phyloP scores from a whole-genome alignment of 1,284 basidiomycete genomes.

The Taiwanofungus camphoratus region DNA sequence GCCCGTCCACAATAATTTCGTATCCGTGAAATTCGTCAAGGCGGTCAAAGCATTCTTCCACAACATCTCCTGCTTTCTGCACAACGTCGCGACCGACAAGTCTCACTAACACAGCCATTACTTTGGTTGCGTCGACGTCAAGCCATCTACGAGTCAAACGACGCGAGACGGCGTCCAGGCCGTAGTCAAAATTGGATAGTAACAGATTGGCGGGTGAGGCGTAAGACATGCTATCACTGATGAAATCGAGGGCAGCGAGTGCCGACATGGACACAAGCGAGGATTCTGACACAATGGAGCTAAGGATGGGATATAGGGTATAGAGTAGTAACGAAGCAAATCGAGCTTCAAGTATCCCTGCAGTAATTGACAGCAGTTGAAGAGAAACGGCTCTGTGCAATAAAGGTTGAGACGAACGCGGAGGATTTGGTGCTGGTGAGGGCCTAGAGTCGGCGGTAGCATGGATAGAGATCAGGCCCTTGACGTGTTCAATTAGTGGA shows the following conservation, averaged over 20 bases:
- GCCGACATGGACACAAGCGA: conserved; percentile 67
- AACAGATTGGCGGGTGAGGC: conserved; percentile 81
- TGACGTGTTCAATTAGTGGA: conserved; percentile 46
- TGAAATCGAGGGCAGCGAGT: conserved; percentile 59
- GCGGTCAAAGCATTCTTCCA: conserved; percentile 93
- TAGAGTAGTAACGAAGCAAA: conserved; percentile 75
- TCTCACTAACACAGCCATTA: conserved; percentile 76
- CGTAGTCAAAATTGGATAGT: conserved; percentile 91
- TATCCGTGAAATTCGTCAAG: conserved; percentile 93
- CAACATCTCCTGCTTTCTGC: conserved; percentile 81
- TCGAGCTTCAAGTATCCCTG: conserved; percentile 58
- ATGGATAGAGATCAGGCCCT: conserved; percentile 40
- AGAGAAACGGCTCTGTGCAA: conserved; percentile 62
- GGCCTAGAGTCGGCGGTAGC: conserved; percentile 35
- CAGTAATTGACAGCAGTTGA: conserved; percentile 65
- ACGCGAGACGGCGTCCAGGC: conserved; percentile 82
- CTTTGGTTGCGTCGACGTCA: conserved; percentile 74
- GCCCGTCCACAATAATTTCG: conserved; percentile 73
- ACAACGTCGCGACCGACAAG: conserved; percentile 83
- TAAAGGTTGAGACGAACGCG: conserved; percentile 34
- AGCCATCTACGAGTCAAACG: conserved; percentile 73
- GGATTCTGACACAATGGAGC: conserved; percentile 69
- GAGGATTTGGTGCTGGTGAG: conserved; percentile 19
- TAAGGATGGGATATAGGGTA: conserved; percentile 78
- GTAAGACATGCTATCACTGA: conserved; percentile 71